A percentile compares a stretch with the other conserved stretches of the same genome.
Evolutionary conservation across 208 protist genomes (phyloP).

Genomic region (Vickermania spadyakhi): DNA sequence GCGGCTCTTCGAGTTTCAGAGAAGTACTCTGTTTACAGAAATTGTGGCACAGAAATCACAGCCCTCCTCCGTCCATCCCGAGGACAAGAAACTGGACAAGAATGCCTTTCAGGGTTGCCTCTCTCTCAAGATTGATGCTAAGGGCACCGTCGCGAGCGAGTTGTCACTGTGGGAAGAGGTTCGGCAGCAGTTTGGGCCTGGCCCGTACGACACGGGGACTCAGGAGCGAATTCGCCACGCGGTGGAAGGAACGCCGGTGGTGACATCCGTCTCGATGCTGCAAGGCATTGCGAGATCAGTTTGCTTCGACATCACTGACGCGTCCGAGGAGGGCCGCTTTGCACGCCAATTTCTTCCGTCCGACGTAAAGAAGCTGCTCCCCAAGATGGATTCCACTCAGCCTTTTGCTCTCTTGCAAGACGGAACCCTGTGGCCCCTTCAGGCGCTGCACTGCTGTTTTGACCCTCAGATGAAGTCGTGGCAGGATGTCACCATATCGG

Average conservation of each 20-base stretch:
- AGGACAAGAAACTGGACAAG: not conserved
- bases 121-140: constrained; percentile 77
- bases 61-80: too few relatives aligned
- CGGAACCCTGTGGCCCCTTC: constrained; percentile 51
- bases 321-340: not conserved
- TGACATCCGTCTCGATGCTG: constrained; percentile 55
- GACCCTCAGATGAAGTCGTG: constrained; percentile 63
- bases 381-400: constrained; percentile 51
- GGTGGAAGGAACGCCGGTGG: constrained; percentile 56
- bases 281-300: constrained; percentile 58
- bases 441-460: constrained; percentile 84
- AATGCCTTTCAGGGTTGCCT: constrained; percentile 21
- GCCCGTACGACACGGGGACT: constrained; percentile 52
- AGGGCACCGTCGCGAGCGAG: constrained; percentile 77
- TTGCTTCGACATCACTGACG: constrained; percentile 28
- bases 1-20: constrained; percentile 52
- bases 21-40: not conserved
- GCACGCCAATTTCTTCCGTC: not conserved
- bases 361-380: constrained; percentile 6
- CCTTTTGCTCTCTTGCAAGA: constrained; percentile 66
- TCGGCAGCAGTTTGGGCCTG: constrained; percentile 69
- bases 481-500: constrained; percentile 51
- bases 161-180: constrained; percentile 78
- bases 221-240: constrained; percentile 57
- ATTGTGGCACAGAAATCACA: too few relatives aligned